phyloP scores from a whole-genome alignment of 164 flowering plant species.

The Vitis rupestris region DNA sequence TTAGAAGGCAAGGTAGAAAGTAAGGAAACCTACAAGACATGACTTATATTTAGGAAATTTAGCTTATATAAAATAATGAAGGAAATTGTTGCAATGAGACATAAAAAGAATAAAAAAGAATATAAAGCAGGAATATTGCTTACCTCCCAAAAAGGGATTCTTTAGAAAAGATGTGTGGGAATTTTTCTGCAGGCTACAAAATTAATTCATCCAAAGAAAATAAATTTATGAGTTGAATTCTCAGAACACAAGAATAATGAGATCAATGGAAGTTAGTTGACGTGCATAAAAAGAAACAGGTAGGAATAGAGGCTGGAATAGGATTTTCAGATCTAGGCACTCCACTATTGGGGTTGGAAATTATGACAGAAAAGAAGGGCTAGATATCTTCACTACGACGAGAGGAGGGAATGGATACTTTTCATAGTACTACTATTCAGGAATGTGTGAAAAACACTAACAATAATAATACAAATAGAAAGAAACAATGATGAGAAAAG shows the following conservation, averaged over 20 bases:
- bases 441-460: no score
- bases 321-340: no score
- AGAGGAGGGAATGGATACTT: no score
- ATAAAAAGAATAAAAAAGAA: not conserved
- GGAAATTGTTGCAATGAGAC: not conserved
- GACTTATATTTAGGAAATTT: not conserved
- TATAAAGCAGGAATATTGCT: not conserved
- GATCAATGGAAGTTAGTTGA: not conserved
- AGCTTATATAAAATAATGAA: not conserved
- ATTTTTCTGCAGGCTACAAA: constrained; percentile 64
- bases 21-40: constrained; percentile 58
- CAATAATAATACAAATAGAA: no score
- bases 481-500: no score
- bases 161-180: constrained; percentile 43
- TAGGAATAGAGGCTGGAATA: no score
- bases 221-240: not conserved
- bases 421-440: no score
- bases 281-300: no score
- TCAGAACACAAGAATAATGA: no score
- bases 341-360: no score
- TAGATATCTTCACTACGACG: no score
- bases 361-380: no score
- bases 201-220: not conserved
- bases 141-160: constrained; percentile 59
- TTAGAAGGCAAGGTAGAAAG: constrained; percentile 57